Base-by-base conservation (phyloP, 331 rosid genomes). In the Rhamnella rubrinervis region DNA sequence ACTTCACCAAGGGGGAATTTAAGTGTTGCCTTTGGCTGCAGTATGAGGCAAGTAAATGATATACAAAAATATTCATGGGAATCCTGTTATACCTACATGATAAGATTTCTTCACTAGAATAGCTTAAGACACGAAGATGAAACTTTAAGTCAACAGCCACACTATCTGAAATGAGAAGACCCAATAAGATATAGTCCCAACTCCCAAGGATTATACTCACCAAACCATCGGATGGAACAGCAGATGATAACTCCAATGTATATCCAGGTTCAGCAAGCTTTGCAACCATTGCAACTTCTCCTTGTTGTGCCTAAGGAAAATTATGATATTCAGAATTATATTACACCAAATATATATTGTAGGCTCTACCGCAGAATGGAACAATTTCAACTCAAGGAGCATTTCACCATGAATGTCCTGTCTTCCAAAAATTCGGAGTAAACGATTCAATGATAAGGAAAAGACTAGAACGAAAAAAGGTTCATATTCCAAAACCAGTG, bases 11-110 rank as follows among this genome's bases (percentile, higher is more conserved):
- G 59, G 21, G 97, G 98, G 78, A 83, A 93, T 79, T 69, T 87
- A 60, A 93, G 76, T 63, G 98, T 90, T 64, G 98, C 85, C 83
- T 65, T 93, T 37, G 98, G 96, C 98, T 93, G 91, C 86, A 80
- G 60, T 75, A 76, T 49, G 67, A 66, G 41, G 25, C 17, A 40
- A 23, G 44, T 21, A 49, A 47, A n/a, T 46, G 55, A 67, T n/a
- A 38, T 20, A 19, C 41, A 23, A 44, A 19, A 71, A 14, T n/a
- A 55, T 16, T 7, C 10, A 49, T 49, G 18, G 55, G 14, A 12
- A 12, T 49, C 55, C 35, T 31, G 5, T 31, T 31, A 31, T 31
- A 44, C 11, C 13, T 11, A 40, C 47, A 40, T 1, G 47, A 40
- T 7, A 40, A 40, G 9, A 11, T 40, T 11, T 40, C 9, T 14